These are phyloP conservation scores for Huntiella decipiens DNA, from an alignment of 2,329 filamentous ascomycete genomes.

Conservation along the genomic window DNA sequence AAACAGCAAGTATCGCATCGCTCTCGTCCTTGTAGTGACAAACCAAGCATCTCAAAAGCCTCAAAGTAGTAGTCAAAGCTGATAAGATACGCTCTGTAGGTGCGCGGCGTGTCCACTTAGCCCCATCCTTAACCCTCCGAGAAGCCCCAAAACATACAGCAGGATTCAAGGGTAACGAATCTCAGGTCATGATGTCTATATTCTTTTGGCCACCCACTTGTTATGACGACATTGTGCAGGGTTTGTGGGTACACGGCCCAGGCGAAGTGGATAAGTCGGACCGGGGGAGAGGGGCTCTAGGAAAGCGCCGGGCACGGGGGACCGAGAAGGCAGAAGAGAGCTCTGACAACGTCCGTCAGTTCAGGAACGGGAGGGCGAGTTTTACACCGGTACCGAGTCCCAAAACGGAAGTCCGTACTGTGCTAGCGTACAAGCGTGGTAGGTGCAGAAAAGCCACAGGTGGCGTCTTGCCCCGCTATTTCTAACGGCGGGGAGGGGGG, in stretches of 20 bases:
- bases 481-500: neutral
- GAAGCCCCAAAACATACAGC: constrained; percentile 7
- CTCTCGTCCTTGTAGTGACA: no score
- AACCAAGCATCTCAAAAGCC: constrained; percentile 7
- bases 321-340: constrained; percentile 4
- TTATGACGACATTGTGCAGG: constrained; percentile 10
- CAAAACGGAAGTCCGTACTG: neutral
- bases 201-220: constrained; percentile 6
- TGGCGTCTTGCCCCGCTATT: constrained; percentile 3
- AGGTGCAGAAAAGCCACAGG: constrained; percentile 9
- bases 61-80: constrained; percentile 7
- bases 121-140: constrained; percentile 7
- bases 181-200: neutral
- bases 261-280: constrained; percentile 11
- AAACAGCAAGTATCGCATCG: no score
- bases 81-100: constrained; percentile 8
- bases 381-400: constrained; percentile 4
- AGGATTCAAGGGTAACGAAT: constrained; percentile 6
- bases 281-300: constrained; percentile 8
- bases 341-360: constrained; percentile 3
- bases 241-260: constrained; percentile 9
- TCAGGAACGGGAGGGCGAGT: constrained; percentile 9
- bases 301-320: constrained; percentile 9
- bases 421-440: neutral
- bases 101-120: constrained; percentile 9